Conservation (phyloP, 805 yeast species). For the Pichia ethanolica region DNA sequence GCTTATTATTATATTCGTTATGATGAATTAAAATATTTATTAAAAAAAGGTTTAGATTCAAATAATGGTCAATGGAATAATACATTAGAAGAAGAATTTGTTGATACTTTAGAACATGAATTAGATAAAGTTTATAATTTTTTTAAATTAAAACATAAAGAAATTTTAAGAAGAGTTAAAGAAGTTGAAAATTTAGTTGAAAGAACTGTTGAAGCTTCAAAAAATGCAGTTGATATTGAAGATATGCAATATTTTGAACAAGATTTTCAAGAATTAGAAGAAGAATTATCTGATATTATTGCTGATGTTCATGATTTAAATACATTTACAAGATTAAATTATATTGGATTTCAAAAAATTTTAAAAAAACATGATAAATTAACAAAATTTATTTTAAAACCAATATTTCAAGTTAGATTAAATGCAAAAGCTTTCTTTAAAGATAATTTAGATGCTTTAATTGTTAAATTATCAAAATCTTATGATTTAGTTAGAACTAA, state of each 20-base stretch:
- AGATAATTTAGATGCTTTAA: conserved; percentile 84
- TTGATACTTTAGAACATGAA: conserved; percentile 68
- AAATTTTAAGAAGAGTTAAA: conserved; percentile 76
- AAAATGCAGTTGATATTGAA: conserved; percentile 30
- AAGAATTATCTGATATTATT: conserved; percentile 75
- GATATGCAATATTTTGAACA: conserved; percentile 39
- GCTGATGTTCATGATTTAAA: conserved; percentile 97
- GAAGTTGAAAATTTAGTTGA: conserved; percentile 70
- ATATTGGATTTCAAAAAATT: conserved; percentile 95
- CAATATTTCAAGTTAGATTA: conserved; percentile 87
- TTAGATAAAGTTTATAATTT: conserved; percentile 90
- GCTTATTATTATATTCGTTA: conserved; percentile 85
- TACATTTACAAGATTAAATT: conserved; percentile 85
- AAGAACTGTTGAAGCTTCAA: conserved; percentile 41
- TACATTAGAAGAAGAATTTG: conserved; percentile 73
- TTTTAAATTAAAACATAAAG: conserved; percentile 81
- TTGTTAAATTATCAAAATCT: conserved; percentile 80
- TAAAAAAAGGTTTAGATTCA: conserved; percentile 57
- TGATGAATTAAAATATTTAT: conserved; percentile 79
- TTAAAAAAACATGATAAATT: conserved; percentile 93
- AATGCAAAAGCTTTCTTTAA: conserved; percentile 94
- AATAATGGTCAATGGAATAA: conserved; percentile 65
- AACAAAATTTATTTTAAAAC: conserved; percentile 73
- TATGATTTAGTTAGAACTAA: conserved; percentile 93
- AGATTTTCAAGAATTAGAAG: conserved; percentile 68